Percentiles rank a stretch among this genome's conserved stretches.
Conservation (phyloP, 2,329 filamentous ascomycete species). For the Cladosporium sp. region DNA sequence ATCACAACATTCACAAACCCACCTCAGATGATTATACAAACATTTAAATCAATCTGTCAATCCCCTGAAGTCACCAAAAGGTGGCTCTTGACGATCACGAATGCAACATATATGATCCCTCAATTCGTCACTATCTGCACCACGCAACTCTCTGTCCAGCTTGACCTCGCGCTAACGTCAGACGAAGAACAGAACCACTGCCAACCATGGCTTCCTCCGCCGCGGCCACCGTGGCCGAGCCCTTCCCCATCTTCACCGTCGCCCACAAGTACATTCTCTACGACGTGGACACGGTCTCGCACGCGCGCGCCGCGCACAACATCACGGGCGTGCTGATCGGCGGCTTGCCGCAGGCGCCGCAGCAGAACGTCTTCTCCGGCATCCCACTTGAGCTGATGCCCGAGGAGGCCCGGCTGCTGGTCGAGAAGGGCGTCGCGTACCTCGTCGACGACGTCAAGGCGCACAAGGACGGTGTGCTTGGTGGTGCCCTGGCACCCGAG, state of each 20-base stretch:
- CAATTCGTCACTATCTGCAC: neutral
- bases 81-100: conserved; percentile 47
- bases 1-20: neutral
- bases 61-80: conserved; percentile 55
- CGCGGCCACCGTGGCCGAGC: conserved; percentile 39
- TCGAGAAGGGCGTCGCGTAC: conserved; percentile 69
- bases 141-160: neutral
- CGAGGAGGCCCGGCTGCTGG: conserved; percentile 77
- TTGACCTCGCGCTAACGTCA: neutral
- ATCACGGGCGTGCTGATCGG: conserved; percentile 83
- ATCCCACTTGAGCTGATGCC: conserved; percentile 83
- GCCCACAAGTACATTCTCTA: conserved; percentile 82
- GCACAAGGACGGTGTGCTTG: conserved; percentile 59
- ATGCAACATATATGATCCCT: conserved; percentile 7
- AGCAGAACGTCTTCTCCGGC: conserved; percentile 90
- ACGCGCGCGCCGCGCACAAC: conserved; percentile 71
- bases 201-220: conserved; percentile 23
- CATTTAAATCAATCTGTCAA: conserved; percentile 63
- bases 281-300: conserved; percentile 71
- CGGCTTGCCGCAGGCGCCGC: conserved; percentile 82
- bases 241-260: conserved; percentile 74
- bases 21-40: conserved; percentile 9
- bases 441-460: conserved; percentile 71
- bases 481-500: conserved; percentile 43
- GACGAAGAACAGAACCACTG: conserved; percentile 12